Evolutionary conservation across 257 asterid genomes (phyloP).

Genomic region (Nicotiana undulata): DNA sequence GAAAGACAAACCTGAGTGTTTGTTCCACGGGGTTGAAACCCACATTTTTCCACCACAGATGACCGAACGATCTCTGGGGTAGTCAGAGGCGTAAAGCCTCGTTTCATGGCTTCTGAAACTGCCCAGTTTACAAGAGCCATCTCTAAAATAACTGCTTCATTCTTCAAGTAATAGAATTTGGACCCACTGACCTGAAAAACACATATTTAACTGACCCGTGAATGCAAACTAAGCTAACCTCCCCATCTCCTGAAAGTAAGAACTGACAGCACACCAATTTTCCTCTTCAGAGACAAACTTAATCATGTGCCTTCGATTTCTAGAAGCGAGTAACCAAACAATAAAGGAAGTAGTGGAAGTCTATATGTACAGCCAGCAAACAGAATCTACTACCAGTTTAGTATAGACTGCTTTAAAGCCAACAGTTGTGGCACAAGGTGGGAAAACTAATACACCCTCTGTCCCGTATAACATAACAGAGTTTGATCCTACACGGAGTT

Average conservation of each 20-base stretch:
- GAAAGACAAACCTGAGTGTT: slow-evolving; percentile 75
- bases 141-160: slow-evolving; percentile 90
- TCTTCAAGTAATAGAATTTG: slow-evolving; percentile 90
- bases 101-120: slow-evolving; percentile 79
- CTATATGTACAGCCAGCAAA: neutral
- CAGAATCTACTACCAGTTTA: neutral
- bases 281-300: neutral
- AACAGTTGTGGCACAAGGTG: neutral
- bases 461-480: neutral
- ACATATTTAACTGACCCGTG: neutral
- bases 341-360: neutral
- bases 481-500: neutral
- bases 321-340: neutral
- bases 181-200: slow-evolving; percentile 79
- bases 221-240: neutral
- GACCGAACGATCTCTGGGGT: slow-evolving; percentile 95
- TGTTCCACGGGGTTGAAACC: slow-evolving; percentile 96
- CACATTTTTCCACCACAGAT: slow-evolving; percentile 91
- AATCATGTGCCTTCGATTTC: neutral
- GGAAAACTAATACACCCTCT: neutral
- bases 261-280: neutral
- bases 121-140: slow-evolving; percentile 94
- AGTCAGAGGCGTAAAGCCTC: slow-evolving; percentile 82
- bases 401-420: neutral
- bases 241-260: neutral